Evolutionary conservation across 305 asterid species (phyloP).

Genomic region (Fraxinus dipetala): DNA sequence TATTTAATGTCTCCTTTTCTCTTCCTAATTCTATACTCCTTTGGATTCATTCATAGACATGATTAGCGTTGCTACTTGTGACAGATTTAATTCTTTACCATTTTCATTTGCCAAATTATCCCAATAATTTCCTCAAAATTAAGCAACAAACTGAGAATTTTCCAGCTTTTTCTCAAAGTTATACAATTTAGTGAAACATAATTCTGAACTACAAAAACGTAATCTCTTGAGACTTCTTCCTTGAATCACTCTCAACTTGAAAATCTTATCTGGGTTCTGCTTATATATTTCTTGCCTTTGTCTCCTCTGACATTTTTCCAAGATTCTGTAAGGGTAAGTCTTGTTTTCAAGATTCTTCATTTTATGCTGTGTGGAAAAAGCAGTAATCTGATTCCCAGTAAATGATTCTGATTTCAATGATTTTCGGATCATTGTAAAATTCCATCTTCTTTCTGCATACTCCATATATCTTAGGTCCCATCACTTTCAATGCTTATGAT

Average conservation of each 20-base stretch:
- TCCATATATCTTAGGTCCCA: slow-evolving; percentile 7
- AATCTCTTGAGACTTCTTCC: not conserved
- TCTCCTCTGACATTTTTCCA: slow-evolving; percentile 17
- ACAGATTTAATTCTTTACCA: slow-evolving; percentile 3
- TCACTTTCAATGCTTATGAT: slow-evolving; percentile 22
- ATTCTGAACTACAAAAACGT: not conserved
- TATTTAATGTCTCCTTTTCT: slow-evolving; percentile 45
- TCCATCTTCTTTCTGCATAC: slow-evolving; percentile 16
- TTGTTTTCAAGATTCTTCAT: slow-evolving; percentile 28
- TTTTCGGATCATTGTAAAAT: slow-evolving; percentile 29
- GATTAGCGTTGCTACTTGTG: slow-evolving; percentile 2
- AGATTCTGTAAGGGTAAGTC: slow-evolving; percentile 28
- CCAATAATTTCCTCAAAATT: slow-evolving; percentile 1
- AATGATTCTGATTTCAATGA: slow-evolving; percentile 29
- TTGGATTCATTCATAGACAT: slow-evolving; percentile 41
- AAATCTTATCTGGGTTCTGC: slow-evolving; percentile 13
- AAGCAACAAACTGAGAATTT: slow-evolving; percentile 13
- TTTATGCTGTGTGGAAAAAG: slow-evolving; percentile 23
- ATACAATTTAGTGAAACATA: not conserved
- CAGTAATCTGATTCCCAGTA: slow-evolving; percentile 43
- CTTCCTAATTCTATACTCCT: slow-evolving; percentile 42
- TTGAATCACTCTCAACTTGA: not conserved
- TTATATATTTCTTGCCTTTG: not conserved
- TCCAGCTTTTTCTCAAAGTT: not conserved
- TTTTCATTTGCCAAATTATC: not conserved